phyloP scores from a whole-genome alignment of 2,329 filamentous ascomycete genomes.

The Talaromyces sp. region DNA sequence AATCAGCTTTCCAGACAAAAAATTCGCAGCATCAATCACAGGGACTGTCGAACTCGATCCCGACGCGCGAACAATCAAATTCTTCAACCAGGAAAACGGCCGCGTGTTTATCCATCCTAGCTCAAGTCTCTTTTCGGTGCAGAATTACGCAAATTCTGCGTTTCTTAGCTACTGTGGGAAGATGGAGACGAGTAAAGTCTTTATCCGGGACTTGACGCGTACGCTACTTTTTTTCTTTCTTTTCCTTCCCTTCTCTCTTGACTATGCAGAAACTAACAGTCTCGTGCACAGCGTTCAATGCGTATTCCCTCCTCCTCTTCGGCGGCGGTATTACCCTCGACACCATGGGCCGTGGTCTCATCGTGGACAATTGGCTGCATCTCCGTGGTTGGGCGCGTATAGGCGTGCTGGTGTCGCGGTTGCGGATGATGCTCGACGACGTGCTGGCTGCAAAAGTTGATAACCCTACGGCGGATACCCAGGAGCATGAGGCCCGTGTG shows the following conservation, averaged over 20 bases:
- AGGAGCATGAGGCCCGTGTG: conserved; percentile 41
- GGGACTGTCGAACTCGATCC: conserved; percentile 91
- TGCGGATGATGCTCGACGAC: conserved; percentile 81
- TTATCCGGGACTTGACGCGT: conserved; percentile 86
- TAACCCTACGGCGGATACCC: conserved; percentile 45
- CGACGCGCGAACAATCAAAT: conserved; percentile 86
- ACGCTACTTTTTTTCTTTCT: too few species aligned
- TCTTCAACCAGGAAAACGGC: conserved; percentile 78
- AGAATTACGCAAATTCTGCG: conserved; percentile 67
- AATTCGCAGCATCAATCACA: conserved; percentile 79
- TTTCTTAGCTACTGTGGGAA: conserved; percentile 90
- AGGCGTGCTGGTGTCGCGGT: conserved; percentile 75
- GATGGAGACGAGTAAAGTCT: conserved; percentile 87
- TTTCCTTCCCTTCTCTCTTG: conserved; percentile 18
- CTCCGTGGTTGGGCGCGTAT: conserved; percentile 91
- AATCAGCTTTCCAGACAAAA: conserved; percentile 92
- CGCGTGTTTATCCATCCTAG: conserved; percentile 90
- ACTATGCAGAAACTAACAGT: neutral
- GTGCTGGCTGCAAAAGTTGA: conserved; percentile 76
- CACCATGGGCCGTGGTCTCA: conserved; percentile 74
- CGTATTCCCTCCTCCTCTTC: conserved; percentile 82
- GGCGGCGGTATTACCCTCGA: conserved; percentile 79
- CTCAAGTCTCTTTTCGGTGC: conserved; percentile 77
- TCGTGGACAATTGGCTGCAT: conserved; percentile 86
- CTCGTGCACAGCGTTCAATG: conserved; percentile 60